Conservation (phyloP, 2,329 filamentous ascomycete genomes). For the Blastomyces percursus region DNA sequence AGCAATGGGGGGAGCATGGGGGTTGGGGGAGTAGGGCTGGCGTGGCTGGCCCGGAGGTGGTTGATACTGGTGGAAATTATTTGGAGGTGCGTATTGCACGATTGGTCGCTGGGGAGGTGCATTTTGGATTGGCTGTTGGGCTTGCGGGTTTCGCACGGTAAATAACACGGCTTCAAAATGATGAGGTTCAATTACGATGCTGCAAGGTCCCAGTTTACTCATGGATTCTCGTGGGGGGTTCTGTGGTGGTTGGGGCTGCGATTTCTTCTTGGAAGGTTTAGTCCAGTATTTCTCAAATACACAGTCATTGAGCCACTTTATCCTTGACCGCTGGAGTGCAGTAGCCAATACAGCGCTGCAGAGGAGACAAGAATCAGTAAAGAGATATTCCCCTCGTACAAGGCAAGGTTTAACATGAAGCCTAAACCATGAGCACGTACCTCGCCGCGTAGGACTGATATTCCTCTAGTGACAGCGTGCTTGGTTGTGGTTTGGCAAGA, state of each 20-base stretch:
- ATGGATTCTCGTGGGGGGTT: constrained; percentile 44
- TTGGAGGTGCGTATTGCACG: constrained; percentile 33
- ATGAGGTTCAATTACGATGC: constrained; percentile 53
- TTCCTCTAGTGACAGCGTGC: constrained; percentile 39
- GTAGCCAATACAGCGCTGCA: constrained; percentile 45
- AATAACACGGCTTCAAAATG: constrained; percentile 50
- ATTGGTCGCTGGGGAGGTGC: constrained; percentile 31
- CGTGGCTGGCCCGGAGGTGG: constrained; percentile 24
- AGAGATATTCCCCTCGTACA: neutral
- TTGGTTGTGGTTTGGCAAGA: constrained; percentile 40
- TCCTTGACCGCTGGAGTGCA: constrained; percentile 49
- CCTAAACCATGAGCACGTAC: constrained; percentile 18
- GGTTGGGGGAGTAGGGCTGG: constrained; percentile 18
- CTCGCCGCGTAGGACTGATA: constrained; percentile 52
- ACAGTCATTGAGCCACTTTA: constrained; percentile 45
- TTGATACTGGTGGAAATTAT: constrained; percentile 34
- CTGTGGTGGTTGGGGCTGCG: constrained; percentile 34
- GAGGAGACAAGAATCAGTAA: constrained; percentile 13
- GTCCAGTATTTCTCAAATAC: constrained; percentile 48
- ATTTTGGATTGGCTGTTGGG: constrained; percentile 30
- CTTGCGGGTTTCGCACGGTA: constrained; percentile 41
- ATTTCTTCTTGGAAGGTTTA: constrained; percentile 47
- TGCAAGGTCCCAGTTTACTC: constrained; percentile 46
- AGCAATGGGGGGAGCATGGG: constrained; percentile 13
- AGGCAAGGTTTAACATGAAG: neutral